These are phyloP conservation scores for Phaeotremella fagi DNA, from an alignment of 768 basidiomycete species.

Conservation along the genomic window DNA sequence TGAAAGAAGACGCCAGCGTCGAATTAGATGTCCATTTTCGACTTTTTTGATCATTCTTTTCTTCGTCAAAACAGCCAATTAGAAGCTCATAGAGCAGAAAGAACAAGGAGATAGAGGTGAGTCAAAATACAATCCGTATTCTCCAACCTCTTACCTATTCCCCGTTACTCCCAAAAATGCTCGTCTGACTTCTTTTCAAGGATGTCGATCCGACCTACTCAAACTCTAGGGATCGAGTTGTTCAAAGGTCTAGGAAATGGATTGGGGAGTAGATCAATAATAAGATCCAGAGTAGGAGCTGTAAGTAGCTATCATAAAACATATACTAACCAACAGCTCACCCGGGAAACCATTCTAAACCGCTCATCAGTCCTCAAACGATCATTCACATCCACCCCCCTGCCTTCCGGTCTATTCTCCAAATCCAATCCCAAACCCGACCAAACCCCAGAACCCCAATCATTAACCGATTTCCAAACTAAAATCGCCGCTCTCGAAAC, in stretches of 20 bases:
- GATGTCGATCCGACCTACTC: background rate
- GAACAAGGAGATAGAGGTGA: no score
- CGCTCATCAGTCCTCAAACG: background rate
- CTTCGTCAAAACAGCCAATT: no score
- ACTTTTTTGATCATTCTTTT: no score
- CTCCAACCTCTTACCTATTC: no score
- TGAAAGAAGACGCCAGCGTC: no score
- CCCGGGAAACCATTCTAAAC: background rate
- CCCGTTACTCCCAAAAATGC: background rate
- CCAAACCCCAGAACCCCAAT: background rate
- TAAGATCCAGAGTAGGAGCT: background rate
- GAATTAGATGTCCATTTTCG: no score
- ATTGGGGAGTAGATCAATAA: background rate
- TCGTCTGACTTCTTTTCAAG: background rate
- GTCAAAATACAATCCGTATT: no score
- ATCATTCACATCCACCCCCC: background rate
- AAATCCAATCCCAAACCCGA: background rate
- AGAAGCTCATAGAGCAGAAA: no score
- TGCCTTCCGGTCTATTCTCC: background rate
- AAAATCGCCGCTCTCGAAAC: conserved; percentile 41
- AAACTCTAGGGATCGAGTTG: background rate
- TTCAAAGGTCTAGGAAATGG: background rate
- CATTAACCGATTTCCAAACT: conserved; percentile 33
- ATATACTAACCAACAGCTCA: background rate
- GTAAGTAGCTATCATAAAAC: background rate